These are phyloP conservation scores for Gaultheria prostrata DNA, from an alignment of 148 eudicot genomes.

Conservation along the genomic window DNA sequence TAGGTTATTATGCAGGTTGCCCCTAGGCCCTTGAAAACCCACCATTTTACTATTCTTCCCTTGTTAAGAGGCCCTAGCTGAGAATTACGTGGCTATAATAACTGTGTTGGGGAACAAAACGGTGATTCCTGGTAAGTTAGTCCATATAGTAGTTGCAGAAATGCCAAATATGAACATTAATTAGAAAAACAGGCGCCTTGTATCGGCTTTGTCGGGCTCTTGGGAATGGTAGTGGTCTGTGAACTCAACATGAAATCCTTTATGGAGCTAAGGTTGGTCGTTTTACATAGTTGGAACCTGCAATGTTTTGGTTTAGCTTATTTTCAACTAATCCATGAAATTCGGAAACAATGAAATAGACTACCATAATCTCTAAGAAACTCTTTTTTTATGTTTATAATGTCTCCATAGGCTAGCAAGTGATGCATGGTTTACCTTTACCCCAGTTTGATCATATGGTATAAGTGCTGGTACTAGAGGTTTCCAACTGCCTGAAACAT, in stretches of 20 bases:
- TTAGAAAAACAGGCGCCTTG: background rate
- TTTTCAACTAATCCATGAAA: background rate
- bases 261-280: background rate
- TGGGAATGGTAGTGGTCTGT: background rate
- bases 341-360: background rate
- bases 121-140: background rate
- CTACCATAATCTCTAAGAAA: constrained; percentile 2
- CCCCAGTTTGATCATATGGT: background rate
- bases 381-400: background rate
- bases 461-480: background rate
- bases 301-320: constrained; percentile 5
- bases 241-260: background rate
- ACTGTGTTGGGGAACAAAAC: background rate
- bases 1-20: background rate
- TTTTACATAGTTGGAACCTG: background rate
- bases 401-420: constrained; percentile 4
- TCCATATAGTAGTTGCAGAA: background rate
- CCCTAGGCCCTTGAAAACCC: background rate
- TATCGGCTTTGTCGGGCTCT: background rate
- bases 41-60: background rate
- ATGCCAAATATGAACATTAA: background rate
- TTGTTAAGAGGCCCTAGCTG: background rate
- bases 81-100: background rate
- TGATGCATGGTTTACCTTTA: constrained; percentile 6
- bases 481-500: background rate